Percentiles rank a stretch among this genome's conserved stretches.
Evolutionary conservation across 768 basidiomycete genomes (phyloP).

Genomic region (Phylloporus arenicola): DNA sequence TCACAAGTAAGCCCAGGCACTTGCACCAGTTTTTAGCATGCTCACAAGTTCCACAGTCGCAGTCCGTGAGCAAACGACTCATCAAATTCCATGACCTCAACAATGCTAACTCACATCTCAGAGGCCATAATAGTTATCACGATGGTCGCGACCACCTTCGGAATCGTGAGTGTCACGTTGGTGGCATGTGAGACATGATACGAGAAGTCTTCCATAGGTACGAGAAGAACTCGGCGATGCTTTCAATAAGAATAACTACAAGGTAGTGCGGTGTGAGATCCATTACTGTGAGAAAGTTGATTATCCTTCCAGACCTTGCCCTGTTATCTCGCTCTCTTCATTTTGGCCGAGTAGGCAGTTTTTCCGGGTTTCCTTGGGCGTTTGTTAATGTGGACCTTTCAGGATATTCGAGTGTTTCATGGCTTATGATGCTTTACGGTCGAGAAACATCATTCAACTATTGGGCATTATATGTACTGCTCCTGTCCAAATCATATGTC

Average conservation of each 20-base stretch:
- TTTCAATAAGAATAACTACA: conserved; percentile 38
- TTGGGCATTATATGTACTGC: conserved; percentile 62
- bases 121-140: conserved; percentile 72
- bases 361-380: background rate
- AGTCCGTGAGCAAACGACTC: conserved; percentile 49
- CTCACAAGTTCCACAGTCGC: conserved; percentile 36
- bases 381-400: conserved; percentile 2
- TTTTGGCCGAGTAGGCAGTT: conserved; percentile 64
- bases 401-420: conserved; percentile 78
- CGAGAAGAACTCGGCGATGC: conserved; percentile 28
- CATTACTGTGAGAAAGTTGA: conserved; percentile 9
- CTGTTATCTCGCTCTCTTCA: conserved; percentile 81
- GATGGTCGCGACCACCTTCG: conserved; percentile 70
- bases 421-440: conserved; percentile 75
- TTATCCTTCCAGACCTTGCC: conserved; percentile 54
- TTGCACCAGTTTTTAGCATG: conserved; percentile 1
- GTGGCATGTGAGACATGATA: conserved; percentile 1
- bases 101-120: conserved; percentile 25
- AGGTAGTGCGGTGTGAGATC: conserved; percentile 33
- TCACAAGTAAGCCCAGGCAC: conserved; percentile 48
- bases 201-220: conserved; percentile 38
- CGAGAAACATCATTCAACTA: conserved; percentile 76
- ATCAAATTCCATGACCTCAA: background rate
- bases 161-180: conserved; percentile 41
- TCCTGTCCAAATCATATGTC: background rate